Evolutionary conservation across 2,329 filamentous ascomycete species (phyloP).

Genomic region (Cercospora janseana): DNA sequence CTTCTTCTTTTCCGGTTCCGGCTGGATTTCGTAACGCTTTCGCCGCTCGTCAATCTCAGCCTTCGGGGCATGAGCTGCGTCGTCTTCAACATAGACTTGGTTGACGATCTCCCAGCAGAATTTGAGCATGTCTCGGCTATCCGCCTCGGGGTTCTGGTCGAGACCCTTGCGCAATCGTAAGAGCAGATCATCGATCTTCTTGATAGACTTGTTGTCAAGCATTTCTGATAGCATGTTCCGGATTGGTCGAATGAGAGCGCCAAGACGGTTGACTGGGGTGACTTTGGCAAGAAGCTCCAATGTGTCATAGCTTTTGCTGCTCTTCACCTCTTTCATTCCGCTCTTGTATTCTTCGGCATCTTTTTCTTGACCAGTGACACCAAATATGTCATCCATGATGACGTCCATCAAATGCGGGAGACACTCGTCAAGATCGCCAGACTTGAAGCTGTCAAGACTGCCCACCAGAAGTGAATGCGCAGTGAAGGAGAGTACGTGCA

Average conservation of each 20-base stretch:
- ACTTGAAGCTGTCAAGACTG: constrained; percentile 60
- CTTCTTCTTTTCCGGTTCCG: constrained; percentile 71
- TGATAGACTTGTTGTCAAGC: constrained; percentile 75
- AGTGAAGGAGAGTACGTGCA: constrained; percentile 93
- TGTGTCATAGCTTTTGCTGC: constrained; percentile 95
- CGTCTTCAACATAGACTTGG: constrained; percentile 62
- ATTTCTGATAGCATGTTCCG: constrained; percentile 78
- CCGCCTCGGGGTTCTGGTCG: constrained; percentile 73
- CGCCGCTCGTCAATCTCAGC: constrained; percentile 22
- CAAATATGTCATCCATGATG: constrained; percentile 97
- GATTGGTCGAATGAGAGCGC: constrained; percentile 73
- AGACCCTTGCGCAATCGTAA: constrained; percentile 80
- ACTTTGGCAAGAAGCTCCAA: constrained; percentile 89
- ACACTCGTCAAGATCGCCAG: constrained; percentile 88
- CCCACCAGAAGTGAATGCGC: constrained; percentile 85
- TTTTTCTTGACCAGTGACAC: constrained; percentile 87
- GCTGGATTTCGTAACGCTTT: constrained; percentile 67
- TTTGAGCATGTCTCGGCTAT: constrained; percentile 77
- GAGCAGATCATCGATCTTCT: constrained; percentile 87
- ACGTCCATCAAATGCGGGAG: constrained; percentile 73
- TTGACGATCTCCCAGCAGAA: constrained; percentile 96
- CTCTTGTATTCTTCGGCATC: constrained; percentile 93
- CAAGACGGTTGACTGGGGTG: constrained; percentile 70
- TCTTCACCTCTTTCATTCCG: constrained; percentile 96
- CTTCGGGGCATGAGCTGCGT: constrained; percentile 40